These are phyloP conservation scores for Sporisorium iseilematis-ciliati DNA, from an alignment of 1,284 basidiomycete genomes.

Conservation along the genomic window DNA sequence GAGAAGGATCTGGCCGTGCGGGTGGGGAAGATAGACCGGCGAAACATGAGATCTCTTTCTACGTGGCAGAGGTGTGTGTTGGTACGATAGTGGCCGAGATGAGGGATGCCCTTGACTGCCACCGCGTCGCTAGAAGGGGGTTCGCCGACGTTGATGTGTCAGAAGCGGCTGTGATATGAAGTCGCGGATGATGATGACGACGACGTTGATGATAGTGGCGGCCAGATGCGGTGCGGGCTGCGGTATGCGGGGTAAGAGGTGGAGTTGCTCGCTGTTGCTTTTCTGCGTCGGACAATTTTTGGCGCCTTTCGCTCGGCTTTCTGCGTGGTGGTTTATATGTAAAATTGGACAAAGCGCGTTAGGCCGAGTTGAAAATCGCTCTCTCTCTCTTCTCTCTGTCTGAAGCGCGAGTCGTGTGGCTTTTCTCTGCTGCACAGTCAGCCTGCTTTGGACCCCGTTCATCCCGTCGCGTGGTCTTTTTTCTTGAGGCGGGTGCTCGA, in stretches of 20 bases:
- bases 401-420: conserved; percentile 27
- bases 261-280: not conserved
- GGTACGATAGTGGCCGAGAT: not conserved
- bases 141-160: not conserved
- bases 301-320: conserved; percentile 15
- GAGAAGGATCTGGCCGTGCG: conserved; percentile 6
- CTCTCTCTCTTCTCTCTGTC: no score
- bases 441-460: conserved; percentile 1
- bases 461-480: conserved; percentile 20
- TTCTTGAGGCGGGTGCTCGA: conserved; percentile 22
- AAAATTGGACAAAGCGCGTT: conserved; percentile 13
- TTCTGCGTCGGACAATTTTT: conserved; percentile 25
- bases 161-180: not conserved
- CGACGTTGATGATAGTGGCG: not conserved
- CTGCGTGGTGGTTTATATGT: conserved; percentile 22
- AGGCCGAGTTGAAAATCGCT: not conserved
- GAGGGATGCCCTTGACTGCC: no score
- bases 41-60: conserved; percentile 24
- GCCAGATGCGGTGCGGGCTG: conserved; percentile 14
- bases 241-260: conserved; percentile 10
- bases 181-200: not conserved
- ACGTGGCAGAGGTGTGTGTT: conserved; percentile 1
- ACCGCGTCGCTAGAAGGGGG: not conserved
- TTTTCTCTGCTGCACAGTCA: conserved; percentile 1
- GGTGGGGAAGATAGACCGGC: not conserved